Base-by-base conservation (phyloP, 2,329 filamentous ascomycete species). In the Fusarium armeniacum region DNA sequence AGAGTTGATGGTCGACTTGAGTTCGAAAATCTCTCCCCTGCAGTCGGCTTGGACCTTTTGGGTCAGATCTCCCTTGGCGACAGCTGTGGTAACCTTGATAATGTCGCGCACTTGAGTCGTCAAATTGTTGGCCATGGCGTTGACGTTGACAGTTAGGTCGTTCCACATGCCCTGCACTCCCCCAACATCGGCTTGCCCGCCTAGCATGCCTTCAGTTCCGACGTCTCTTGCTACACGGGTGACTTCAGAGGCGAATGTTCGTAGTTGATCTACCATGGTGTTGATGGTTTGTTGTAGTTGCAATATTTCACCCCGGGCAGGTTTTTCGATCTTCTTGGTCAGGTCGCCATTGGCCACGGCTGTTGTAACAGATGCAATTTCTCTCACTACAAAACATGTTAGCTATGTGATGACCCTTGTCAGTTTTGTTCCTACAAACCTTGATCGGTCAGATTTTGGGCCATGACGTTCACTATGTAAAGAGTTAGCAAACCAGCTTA, bases 1-100 rank as follows among this genome's bases (percentile, higher is more conserved):
- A 78, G 93, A 96, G 82, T 99, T 99, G 84, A 98, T 99, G 47
- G 96, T 98, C 64, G 94, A 94, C 82, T 99, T 99, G 77, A 99
- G 91, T 83, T 93, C 93, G 78, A 90, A 92, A 76, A 94, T 98
- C 85, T 95, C 96, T 80, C 92, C 97, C 83, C 90, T 92, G 81
- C 92, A 95, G 76, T 93, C 93, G 65, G 94, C 94, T 80, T 97
- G 93, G 40, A 99, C 95, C 80, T 98, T 98, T 80, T 97, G 95
- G 52, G 94, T 98, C 74, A 99, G 86, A 79, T 99, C 96, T 81
- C 95, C 95, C 81, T 89, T 90, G 74, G 89, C 89, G 71, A 91
- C 89, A 65, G 89, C 89, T 33, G 89, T 91, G 33, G 89, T 91
- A 68, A 91, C 89, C 81, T 90, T 91, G 75, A 97, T 97, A 80